phyloP scores from a whole-genome alignment of 1,284 basidiomycete genomes.

The Farysia itapuensis region DNA sequence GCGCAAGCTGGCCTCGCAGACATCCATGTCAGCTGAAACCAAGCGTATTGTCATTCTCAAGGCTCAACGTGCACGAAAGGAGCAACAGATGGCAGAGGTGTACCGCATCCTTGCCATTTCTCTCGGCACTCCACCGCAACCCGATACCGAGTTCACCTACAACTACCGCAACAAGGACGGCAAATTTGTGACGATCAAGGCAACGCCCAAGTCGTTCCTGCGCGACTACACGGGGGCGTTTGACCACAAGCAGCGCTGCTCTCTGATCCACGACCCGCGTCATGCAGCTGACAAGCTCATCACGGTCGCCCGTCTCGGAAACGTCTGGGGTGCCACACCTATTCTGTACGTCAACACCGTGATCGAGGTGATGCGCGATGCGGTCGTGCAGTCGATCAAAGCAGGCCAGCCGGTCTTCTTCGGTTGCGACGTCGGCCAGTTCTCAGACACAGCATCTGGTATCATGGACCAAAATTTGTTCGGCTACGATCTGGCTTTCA shows the following conservation, averaged over 20 bases:
- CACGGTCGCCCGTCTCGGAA: conserved; percentile 87
- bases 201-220: conserved; percentile 75
- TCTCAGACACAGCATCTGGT: conserved; percentile 66
- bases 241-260: conserved; percentile 75
- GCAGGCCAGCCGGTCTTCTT: conserved; percentile 90
- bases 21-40: conserved; percentile 2
- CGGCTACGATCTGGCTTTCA: conserved; percentile 68
- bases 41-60: conserved; percentile 31
- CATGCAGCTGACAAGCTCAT: conserved; percentile 82
- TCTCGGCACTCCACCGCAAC: conserved; percentile 63
- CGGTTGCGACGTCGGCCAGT: conserved; percentile 81
- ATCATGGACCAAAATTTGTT: conserved; percentile 85
- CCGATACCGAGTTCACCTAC: conserved; percentile 42
- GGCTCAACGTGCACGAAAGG: conserved; percentile 68
- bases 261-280: conserved; percentile 90
- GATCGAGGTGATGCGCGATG: conserved; percentile 75
- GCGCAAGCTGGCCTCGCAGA: conserved; percentile 52
- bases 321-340: conserved; percentile 80
- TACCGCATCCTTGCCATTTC: conserved; percentile 84
- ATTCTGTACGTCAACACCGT: conserved; percentile 86
- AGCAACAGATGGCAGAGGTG: conserved; percentile 77
- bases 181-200: conserved; percentile 73
- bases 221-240: conserved; percentile 56
- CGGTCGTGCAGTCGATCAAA: conserved; percentile 71
- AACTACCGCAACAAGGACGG: conserved; percentile 72